Conservation (phyloP, 345 rosid genomes). For the Nephelium lappaceum region DNA sequence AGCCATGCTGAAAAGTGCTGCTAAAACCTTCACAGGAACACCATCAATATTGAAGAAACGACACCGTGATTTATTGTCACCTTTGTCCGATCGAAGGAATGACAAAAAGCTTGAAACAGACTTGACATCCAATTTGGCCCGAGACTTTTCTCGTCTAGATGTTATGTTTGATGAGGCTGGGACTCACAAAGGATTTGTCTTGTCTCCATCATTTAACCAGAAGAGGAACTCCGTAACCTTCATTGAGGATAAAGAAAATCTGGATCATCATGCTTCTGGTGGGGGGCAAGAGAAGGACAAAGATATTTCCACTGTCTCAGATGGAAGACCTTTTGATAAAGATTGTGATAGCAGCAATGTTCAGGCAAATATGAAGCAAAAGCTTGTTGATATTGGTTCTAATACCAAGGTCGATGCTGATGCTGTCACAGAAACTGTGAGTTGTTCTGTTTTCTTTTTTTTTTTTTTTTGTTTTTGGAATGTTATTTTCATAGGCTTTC, state of each 20-base stretch:
- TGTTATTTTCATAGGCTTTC: not conserved
- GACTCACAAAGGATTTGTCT: slow-evolving; percentile 33
- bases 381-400: slow-evolving; percentile 28
- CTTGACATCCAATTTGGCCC: slow-evolving; percentile 62
- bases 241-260: slow-evolving; percentile 61
- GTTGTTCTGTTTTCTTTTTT: slow-evolving; percentile 19
- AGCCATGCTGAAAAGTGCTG: slow-evolving; percentile 72
- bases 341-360: slow-evolving; percentile 29
- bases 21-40: slow-evolving; percentile 69
- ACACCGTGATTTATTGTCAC: slow-evolving; percentile 81
- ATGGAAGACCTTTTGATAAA: slow-evolving; percentile 31
- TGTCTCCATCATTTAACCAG: slow-evolving; percentile 39
- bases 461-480: not conserved
- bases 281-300: slow-evolving; percentile 32
- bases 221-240: slow-evolving; percentile 30
- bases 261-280: slow-evolving; percentile 30
- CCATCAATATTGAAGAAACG: slow-evolving; percentile 94
- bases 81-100: slow-evolving; percentile 74
- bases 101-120: slow-evolving; percentile 86
- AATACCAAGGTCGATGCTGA: slow-evolving; percentile 37
- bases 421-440: slow-evolving; percentile 39
- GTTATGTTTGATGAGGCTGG: slow-evolving; percentile 69
- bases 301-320: slow-evolving; percentile 25
- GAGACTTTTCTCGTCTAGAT: slow-evolving; percentile 85
- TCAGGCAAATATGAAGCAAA: slow-evolving; percentile 35